Conservation (phyloP, 805 yeast genomes). For the Groenewaldozyma salmanticensis region DNA sequence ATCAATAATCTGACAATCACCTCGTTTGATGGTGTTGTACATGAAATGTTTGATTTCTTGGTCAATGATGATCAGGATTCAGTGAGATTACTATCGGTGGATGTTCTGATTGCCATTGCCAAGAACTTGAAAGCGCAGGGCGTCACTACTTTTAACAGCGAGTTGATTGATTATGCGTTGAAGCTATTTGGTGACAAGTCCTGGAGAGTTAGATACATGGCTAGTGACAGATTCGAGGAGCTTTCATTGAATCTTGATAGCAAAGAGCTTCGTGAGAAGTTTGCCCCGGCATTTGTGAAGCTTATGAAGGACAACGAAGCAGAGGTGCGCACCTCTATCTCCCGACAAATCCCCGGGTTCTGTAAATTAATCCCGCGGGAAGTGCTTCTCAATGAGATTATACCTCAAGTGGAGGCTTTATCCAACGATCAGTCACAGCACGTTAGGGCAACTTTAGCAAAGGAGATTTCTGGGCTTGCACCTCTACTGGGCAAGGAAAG, state of each 20-base stretch:
- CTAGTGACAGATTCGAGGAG: slow-evolving; percentile 83
- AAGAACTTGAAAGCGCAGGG: slow-evolving; percentile 21
- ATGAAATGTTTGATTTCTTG: slow-evolving; percentile 71
- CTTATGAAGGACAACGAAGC: slow-evolving; percentile 90
- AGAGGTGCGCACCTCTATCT: slow-evolving; percentile 91
- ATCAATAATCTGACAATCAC: slow-evolving; percentile 43
- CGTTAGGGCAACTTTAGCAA: slow-evolving; percentile 87
- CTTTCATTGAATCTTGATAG: slow-evolving; percentile 57
- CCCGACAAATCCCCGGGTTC: slow-evolving; percentile 72
- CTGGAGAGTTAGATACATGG: slow-evolving; percentile 98
- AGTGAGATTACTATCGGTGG: slow-evolving; percentile 82
- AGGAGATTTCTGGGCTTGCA: slow-evolving; percentile 77
- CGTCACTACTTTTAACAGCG: slow-evolving; percentile 16
- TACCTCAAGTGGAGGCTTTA: slow-evolving; percentile 75
- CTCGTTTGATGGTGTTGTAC: slow-evolving; percentile 46
- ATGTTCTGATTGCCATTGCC: slow-evolving; percentile 75
- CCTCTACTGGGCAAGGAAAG: slow-evolving; percentile 77
- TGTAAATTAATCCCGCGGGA: slow-evolving; percentile 29
- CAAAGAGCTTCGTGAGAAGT: slow-evolving; percentile 42
- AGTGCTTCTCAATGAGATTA: slow-evolving; percentile 54
- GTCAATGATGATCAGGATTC: slow-evolving; percentile 88
- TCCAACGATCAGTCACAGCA: slow-evolving; percentile 87
- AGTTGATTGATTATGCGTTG: slow-evolving; percentile 39
- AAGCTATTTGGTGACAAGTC: slow-evolving; percentile 77
- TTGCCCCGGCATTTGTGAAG: slow-evolving; percentile 61